Evolutionary conservation across 306 rosid genomes (phyloP).

Genomic region (Styphnolobium japonicum): DNA sequence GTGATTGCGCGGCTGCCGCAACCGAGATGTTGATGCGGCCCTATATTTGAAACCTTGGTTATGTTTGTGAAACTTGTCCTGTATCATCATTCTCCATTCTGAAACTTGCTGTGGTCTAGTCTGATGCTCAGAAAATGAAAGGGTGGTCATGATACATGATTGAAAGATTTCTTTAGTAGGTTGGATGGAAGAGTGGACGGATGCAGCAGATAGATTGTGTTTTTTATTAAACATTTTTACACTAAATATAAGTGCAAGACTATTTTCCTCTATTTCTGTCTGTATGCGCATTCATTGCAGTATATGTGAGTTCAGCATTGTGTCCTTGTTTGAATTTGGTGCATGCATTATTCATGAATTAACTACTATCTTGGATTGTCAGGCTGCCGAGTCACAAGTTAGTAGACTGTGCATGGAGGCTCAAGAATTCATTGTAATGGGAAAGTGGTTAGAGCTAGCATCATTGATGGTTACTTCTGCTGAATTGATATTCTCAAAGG

Average conservation of each 20-base stretch:
- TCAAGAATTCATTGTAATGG: slow-evolving; percentile 59
- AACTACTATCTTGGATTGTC: slow-evolving; percentile 12
- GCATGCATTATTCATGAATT: not conserved
- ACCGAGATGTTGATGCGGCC: too few species aligned
- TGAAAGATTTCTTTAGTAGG: not conserved
- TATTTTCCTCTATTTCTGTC: not conserved
- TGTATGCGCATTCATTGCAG: not conserved
- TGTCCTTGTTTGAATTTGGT: not conserved
- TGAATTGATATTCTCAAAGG: slow-evolving; percentile 83
- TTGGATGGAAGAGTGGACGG: not conserved
- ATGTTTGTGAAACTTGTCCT: not conserved
- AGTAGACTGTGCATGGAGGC: slow-evolving; percentile 77
- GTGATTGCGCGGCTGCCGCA: too few species aligned
- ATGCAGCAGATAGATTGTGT: not conserved
- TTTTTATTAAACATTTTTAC: not conserved
- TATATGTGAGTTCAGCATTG: not conserved
- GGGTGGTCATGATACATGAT: not conserved
- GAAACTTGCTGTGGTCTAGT: not conserved
- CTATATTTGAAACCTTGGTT: too few species aligned
- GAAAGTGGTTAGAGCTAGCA: slow-evolving; percentile 84
- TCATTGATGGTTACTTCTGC: slow-evolving; percentile 84
- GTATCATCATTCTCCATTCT: not conserved
- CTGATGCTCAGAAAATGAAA: not conserved
- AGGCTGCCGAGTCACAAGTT: slow-evolving; percentile 89
- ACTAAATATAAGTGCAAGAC: not conserved